Evolutionary conservation across 2,329 filamentous ascomycete species (phyloP).

Genomic region (Ceratocystiopsis sp.): DNA sequence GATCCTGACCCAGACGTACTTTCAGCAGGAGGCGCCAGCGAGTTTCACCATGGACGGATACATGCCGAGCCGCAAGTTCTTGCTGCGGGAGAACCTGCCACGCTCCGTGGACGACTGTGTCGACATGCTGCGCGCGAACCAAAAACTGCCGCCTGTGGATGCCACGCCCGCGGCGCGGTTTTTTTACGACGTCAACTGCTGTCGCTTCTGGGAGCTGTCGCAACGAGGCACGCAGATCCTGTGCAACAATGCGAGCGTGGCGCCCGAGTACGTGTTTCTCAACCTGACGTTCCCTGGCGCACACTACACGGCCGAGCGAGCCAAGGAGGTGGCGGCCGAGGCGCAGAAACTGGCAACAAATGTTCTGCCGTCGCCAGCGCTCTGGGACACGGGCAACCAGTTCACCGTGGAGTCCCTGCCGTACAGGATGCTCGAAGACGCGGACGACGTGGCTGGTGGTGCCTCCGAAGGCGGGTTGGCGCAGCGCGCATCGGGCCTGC

Average conservation of each 20-base stretch:
- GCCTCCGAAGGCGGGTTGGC: not conserved
- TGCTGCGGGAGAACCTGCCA: constrained; percentile 18
- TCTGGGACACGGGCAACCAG: constrained; percentile 11
- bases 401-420: constrained; percentile 25
- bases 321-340: constrained; percentile 5
- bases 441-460: not conserved
- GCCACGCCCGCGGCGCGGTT: constrained; percentile 10
- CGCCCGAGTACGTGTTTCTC: constrained; percentile 22
- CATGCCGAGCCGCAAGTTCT: constrained; percentile 23
- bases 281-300: constrained; percentile 13
- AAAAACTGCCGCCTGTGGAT: constrained; percentile 5
- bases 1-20: constrained; percentile 15
- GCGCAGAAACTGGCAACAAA: too few relatives aligned
- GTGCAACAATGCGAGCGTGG: constrained; percentile 14
- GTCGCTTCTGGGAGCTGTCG: constrained; percentile 29
- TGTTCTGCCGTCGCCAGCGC: too few relatives aligned
- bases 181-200: constrained; percentile 19
- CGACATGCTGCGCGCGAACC: constrained; percentile 4
- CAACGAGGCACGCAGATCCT: constrained; percentile 17
- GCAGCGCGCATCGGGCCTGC: too few relatives aligned
- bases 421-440: constrained; percentile 18
- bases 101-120: constrained; percentile 5
- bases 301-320: constrained; percentile 3
- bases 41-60: constrained; percentile 27
- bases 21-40: constrained; percentile 16